Percentiles rank a stretch among this genome's conserved stretches.
phyloP scores from a whole-genome alignment of 169 alveolate species.

The Babesia ovis region DNA sequence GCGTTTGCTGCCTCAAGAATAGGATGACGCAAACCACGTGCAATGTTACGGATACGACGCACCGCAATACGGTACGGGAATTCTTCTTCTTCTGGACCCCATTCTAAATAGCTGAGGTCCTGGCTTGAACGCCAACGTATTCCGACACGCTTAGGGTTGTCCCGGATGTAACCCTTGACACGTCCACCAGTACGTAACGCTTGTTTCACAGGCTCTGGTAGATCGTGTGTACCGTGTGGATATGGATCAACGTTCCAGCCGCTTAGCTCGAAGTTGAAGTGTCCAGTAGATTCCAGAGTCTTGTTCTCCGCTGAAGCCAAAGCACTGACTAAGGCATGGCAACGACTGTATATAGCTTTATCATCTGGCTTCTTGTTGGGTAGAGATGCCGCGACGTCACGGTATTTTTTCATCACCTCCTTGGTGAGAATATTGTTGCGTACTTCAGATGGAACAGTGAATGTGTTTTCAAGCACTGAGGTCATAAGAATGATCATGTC shows the following conservation, averaged over 20 bases:
- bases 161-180: constrained; percentile 69
- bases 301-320: constrained; percentile 61
- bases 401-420: constrained; percentile 68
- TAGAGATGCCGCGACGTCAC: constrained; percentile 49
- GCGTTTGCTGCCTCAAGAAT: constrained; percentile 81
- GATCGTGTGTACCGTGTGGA: constrained; percentile 90
- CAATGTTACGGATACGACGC: constrained; percentile 85
- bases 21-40: constrained; percentile 87
- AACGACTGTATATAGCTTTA: constrained; percentile 53
- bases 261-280: constrained; percentile 80
- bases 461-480: constrained; percentile 65
- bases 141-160: constrained; percentile 70
- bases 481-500: constrained; percentile 64
- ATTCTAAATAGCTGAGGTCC: constrained; percentile 83
- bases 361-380: constrained; percentile 70
- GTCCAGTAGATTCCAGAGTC: constrained; percentile 61
- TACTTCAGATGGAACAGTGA: constrained; percentile 71
- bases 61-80: constrained; percentile 81
- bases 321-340: constrained; percentile 57
- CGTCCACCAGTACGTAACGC: constrained; percentile 85
- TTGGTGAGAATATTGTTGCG: constrained; percentile 67
- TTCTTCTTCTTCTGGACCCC: constrained; percentile 83
- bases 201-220: constrained; percentile 84
- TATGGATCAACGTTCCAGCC: constrained; percentile 91
- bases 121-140: constrained; percentile 83